Base-by-base conservation (phyloP, 495 filamentous ascomycete genomes). In the Aspergillus funiculosus region DNA sequence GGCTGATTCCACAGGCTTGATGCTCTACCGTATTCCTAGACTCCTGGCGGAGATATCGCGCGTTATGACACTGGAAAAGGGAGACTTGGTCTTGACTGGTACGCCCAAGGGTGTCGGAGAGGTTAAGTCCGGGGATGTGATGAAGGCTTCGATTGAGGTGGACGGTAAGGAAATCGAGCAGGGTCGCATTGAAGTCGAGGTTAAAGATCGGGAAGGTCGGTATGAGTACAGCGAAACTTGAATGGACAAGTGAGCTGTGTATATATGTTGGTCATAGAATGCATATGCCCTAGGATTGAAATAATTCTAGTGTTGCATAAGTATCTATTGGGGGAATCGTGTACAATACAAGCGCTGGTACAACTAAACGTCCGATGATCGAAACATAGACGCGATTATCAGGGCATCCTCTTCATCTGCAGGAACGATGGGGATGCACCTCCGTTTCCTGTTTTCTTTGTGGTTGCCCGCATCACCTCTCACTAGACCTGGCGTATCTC, bases 101-200 rank as follows among this genome's bases (percentile, higher is more conserved):
- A 98, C 92, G 36, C 92, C 92, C 29, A 97, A 97, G 76, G 92
- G 92, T 7, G 94, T 97, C 22, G 92, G 92, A 1, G 74, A 78
- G 15, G 90, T 97, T 9, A 75, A 78, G 39, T 78, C 85, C 2
- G 92, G 92, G 1, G 94, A 98, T 74, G 74, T 90, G 13, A 87
- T 98, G 83, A 83, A 72, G 43, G 88, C 87, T 14, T 87, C 92
- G 13, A 76, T 96, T 52, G 80, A 78, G 61, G 81, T 95, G 29
- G 66, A 75, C 52, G 92, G 91, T 27, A 81, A 83, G 71, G 89
- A 91, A 65, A 65, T 97, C 14, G 81, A 90, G 65, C 87, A 94
- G 69, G 85, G 83, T 26, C 81, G 73, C 58, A 90, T 97, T 47
- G 84, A 90, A 68, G 88, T 96, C 8, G 72, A 63, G 35, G 86